Percentiles rank a stretch among this genome's conserved stretches.
Evolutionary conservation across 1,139 yeast genomes (phyloP).

Genomic region (Arxiozyma heterogenica): DNA sequence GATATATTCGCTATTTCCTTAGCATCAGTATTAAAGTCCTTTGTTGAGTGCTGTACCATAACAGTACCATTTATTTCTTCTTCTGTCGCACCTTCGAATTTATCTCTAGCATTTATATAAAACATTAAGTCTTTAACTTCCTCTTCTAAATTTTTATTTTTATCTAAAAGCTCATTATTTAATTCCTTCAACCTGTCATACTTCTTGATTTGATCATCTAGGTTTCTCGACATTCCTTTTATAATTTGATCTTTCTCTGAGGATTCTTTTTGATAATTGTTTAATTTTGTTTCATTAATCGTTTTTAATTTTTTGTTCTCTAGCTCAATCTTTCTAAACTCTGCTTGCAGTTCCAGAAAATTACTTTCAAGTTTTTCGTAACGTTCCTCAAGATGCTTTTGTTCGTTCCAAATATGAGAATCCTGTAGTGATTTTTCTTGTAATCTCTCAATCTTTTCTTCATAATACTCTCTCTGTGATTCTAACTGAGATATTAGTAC

Average conservation of each 20-base stretch:
- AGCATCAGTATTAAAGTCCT: neutral
- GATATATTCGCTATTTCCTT: neutral
- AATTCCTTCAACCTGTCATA: slow-evolving; percentile 30
- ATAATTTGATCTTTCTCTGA: slow-evolving; percentile 46
- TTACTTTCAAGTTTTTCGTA: slow-evolving; percentile 22
- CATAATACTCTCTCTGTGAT: slow-evolving; percentile 83
- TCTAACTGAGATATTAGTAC: slow-evolving; percentile 72
- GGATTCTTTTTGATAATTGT: slow-evolving; percentile 30
- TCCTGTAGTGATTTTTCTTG: slow-evolving; percentile 24
- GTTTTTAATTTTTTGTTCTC: neutral
- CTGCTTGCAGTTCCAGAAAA: slow-evolving; percentile 18
- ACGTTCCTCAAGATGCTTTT: slow-evolving; percentile 10
- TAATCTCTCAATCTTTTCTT: slow-evolving; percentile 39
- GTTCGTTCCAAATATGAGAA: neutral
- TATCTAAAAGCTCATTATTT: slow-evolving; percentile 24
- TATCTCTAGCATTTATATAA: slow-evolving; percentile 63
- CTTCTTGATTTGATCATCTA: slow-evolving; percentile 40
- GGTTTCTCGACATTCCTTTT: slow-evolving; percentile 47
- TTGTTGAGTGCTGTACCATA: slow-evolving; percentile 28
- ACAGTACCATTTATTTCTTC: slow-evolving; percentile 67
- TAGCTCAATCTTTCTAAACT: slow-evolving; percentile 23
- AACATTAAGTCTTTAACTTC: slow-evolving; percentile 79
- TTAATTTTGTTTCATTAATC: slow-evolving; percentile 46
- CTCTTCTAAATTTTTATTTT: slow-evolving; percentile 49
- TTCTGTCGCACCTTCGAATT: slow-evolving; percentile 58